Evolutionary conservation across 192 early-diverging fungal genomes (phyloP), one percentile per base, ranked within the genome.

Genomic region (Obelidium mucronatum): DNA sequence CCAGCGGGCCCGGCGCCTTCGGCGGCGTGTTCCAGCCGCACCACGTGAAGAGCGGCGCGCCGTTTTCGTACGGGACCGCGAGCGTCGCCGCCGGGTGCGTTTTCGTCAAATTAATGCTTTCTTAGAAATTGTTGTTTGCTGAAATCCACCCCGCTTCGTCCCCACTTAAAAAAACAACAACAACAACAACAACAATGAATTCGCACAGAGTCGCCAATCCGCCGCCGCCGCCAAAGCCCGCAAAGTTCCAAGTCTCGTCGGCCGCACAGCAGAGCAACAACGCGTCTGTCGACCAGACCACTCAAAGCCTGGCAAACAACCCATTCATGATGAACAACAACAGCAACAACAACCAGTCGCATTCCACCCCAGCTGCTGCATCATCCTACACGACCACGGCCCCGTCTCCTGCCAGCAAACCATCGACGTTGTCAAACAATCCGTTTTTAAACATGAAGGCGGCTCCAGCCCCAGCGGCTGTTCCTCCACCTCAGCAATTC

Each of bases 171-270:
- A n/a, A n/a, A n/a, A n/a, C n/a, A n/a, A n/a, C n/a, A n/a, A n/a
- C n/a, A n/a, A n/a, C n/a, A n/a, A n/a, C n/a, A 59, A 59, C 6
- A 59, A 8, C 24, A 59, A 59, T 59, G 56, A 59, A 59, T 24
- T 59, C 56, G 26, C 24, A 65, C 24, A 65, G 39, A 37, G 54
- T 37, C 54, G 53, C 70, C 5, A 72, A 65, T 36, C 73, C 64
- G 8, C 26, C 75, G 31, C 63, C 75, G 33, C 75, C 75, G 8
- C 75, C 75, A 3, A 76, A 76, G 40, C 75, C 75, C n/a, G 75
- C 64, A 44, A 76, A 76, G 65, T 56, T 75, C 39, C 73, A 75
- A 65, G 44, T 65, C 3, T 28, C 59, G 11, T 22, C n/a, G 8
- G 37, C 33, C 31, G 39, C 59, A 24, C 13, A 6, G 5, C 40